Base-by-base conservation (phyloP, 192 early-diverging fungal species). In the Coemansia sp. region DNA sequence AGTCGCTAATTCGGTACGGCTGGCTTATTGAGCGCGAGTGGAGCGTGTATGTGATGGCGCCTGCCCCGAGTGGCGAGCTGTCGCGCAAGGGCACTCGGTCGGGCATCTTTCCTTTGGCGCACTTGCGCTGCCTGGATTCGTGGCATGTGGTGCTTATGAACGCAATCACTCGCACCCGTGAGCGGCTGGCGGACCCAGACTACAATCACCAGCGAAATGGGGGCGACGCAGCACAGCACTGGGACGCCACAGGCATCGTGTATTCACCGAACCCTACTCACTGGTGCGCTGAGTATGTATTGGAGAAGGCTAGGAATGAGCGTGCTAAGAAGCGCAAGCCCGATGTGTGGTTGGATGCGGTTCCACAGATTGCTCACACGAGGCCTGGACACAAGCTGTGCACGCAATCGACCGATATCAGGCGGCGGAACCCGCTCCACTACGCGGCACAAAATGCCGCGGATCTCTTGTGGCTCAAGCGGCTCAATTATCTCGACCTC, bases 11-110 rank as follows among this genome's bases (percentile, higher is more conserved):
- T 19, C 74, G 79, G 42, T 82, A 82, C 51, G 68, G 71, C 17
- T 82, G 79, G 79, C n/a, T 65, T 17, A 39, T 82, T 19, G 71
- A 82, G 66, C 70, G 68, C 66, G 79, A 77, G 51, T 82, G 79
- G 79, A 66, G 45, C 24, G 45, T 13, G 40, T 77, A 82, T 40
- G 79, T 82, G 34, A 45, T 33, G 42, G 19, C 50, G 14, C 31
- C 62, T 21, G 46, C 16, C 41, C 21, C 59, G 45, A 39, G 24
- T 56, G 37, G 21, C 64, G 54, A 69, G 21, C 21, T n/a, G 9
- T 11, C 56, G 59, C 54, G 56, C 48, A 62, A 41, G 16, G 44
- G 40, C 29, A 11, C 36, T 4, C 53, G 37, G 34, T 6, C 39
- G 3, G 57, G 62, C 16, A 62, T 82, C 53, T 77, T 82, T 48